phyloP scores from a whole-genome alignment of 1,284 basidiomycete species.

The Ganoderma lingzhi region DNA sequence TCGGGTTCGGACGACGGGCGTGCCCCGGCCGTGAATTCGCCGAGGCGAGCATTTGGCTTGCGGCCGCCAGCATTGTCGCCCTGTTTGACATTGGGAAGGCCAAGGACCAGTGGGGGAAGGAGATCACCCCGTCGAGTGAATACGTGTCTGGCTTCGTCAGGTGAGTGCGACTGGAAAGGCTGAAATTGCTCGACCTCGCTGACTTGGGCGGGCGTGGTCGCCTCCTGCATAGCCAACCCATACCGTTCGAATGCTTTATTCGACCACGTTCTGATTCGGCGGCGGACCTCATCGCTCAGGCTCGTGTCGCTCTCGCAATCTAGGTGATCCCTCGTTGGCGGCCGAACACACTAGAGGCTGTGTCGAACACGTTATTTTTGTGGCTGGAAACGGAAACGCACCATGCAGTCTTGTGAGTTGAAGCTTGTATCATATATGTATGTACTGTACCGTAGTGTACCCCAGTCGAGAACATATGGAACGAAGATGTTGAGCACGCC shows the following conservation, averaged over 20 bases:
- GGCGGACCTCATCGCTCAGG: conserved; percentile 28
- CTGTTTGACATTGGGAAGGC: conserved; percentile 36
- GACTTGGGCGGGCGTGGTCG: not conserved
- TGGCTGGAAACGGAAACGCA: not conserved
- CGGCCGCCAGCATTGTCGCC: conserved; percentile 34
- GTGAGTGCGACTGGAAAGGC: conserved; percentile 21
- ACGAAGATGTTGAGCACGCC: not conserved
- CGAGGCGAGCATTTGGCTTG: conserved; percentile 36
- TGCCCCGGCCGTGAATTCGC: conserved; percentile 42
- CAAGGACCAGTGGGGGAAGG: conserved; percentile 29
- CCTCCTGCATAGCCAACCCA: conserved; percentile 32
- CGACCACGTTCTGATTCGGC: conserved; percentile 29
- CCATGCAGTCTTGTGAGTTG: not conserved
- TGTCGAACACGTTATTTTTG: not conserved
- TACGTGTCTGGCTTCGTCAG: conserved; percentile 37
- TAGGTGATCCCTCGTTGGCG: not conserved
- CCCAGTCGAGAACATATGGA: not conserved
- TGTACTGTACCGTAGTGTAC: not conserved
- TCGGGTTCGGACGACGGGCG: conserved; percentile 41
- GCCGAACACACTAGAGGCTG: not conserved
- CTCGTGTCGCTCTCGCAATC: conserved; percentile 22
- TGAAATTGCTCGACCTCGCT: not conserved
- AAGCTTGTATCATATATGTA: conserved; percentile 5
- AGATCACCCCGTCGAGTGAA: conserved; percentile 32
- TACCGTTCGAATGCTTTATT: conserved; percentile 34